Evolutionary conservation across 2,329 filamentous ascomycete species (phyloP), one percentile per base, ranked within the genome.

Genomic region (Fusarium illudens): DNA sequence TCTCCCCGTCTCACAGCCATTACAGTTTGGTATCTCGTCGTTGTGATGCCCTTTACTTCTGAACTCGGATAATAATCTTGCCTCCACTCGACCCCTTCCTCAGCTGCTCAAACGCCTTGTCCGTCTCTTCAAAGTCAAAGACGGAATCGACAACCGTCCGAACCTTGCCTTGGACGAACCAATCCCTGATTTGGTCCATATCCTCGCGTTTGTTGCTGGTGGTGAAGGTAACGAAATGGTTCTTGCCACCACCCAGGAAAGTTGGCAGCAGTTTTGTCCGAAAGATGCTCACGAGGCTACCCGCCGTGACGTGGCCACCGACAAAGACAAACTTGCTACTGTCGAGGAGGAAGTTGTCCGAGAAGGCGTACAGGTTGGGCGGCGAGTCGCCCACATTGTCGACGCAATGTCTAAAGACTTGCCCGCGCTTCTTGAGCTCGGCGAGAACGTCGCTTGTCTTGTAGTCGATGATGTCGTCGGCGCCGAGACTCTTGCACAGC

Each of bases 391-490:
- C 84, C 8, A 90, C 83, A 71, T 89, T 88, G 74, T 91, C 89
- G n/a, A 90, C 79, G 2, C 86, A 78, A 33, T 85, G 78, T 55
- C 81, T 79, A 67, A 83, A 89, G 5, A 83, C 76, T 6, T 79
- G 78, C 0, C 84, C 84, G 15, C 80, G 81, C 2, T 79, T 75
- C 62, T 80, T 80, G 1, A 91, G 77, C 6, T 77, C 74, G 8
- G 79, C 76, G 2, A 85, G 68, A 1, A 90, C 77, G 70, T 89
- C 78, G 22, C 76, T 74, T 0, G 78, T 79, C 44, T 83, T 85
- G 75, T 91, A 91, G 73, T 91, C 87, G 53, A 90, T 81, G 36
- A 90, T 84, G 52, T 88, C 85, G 68, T 92, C 89, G 5, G 89
- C 90, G 3, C 90, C 90, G 2, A 91, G 73, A 6, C 79, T 78